Evolutionary conservation across 139 green algal species (phyloP), one percentile per base, ranked within the genome.

Genomic region (Penium margaritaceum): DNA sequence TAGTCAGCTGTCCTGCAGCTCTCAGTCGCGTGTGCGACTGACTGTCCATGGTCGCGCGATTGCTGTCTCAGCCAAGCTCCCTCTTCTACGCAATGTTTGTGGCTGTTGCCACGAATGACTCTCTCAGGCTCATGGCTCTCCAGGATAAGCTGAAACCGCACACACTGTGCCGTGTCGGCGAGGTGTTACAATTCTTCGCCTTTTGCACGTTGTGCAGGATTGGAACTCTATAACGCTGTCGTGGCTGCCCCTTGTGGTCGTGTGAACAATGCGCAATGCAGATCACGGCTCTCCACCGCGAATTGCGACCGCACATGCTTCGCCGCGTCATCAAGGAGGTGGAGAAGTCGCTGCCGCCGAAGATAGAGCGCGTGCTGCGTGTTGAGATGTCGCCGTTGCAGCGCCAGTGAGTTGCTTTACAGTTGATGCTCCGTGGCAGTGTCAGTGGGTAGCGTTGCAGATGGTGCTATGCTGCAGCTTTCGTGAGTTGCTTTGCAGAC

Each of bases 311-410:
- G 15, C 88, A 95, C 83, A 81, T 96, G 58, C 85, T 96, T 60
- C 86, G 91, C 34, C 85, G 91, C n/a, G 86, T 95, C 36, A 96
- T 96, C 80, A 95, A 95, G 83, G 91, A 96, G 41, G 91, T 96
- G 24, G 90, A 96, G 80, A 85, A 86, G 68, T 86, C 64, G 41
- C 83, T 96, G 80, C 91, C 91, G 21, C 90, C 90, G 70, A 96
- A 96, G 85, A 91, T 87, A 51, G 90, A 96, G 85, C 84, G 87
- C 79, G 94, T 95, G 55, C 81, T 96, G 70, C 77, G 89, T 0
- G 90, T 97, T 57, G 86, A 89, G 53, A 96, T 96, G 91, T 91
- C 88, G 0, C 91, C 91, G 15, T 84, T 96, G 81, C 91, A 97
- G 85, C 84, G 85, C 53, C 89, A 95, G 86, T 96, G 94, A 81